Percentiles rank a stretch among this genome's conserved stretches.
Evolutionary conservation across 2,329 filamentous ascomycete genomes (phyloP).

Genomic region (Pseudogymnoascus sp.): DNA sequence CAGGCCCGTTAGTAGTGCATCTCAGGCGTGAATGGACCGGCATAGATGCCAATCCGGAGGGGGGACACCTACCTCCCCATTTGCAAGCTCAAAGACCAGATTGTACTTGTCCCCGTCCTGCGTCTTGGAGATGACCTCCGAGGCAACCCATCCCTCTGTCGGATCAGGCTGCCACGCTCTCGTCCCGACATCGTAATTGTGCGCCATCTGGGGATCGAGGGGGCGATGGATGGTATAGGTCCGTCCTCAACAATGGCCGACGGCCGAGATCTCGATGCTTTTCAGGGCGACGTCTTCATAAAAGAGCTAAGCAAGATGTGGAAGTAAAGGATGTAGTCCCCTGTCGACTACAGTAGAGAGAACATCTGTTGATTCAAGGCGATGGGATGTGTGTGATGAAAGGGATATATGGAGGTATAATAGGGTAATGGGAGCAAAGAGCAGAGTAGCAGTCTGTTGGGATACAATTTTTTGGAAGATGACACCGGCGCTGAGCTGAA

Average conservation of each 20-base stretch:
- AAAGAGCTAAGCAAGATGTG: background rate
- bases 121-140: constrained; percentile 81
- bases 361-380: constrained; percentile 7
- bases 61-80: constrained; percentile 66
- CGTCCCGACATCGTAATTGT: constrained; percentile 92
- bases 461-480: background rate
- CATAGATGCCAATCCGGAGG: background rate
- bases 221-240: constrained; percentile 3
- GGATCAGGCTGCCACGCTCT: constrained; percentile 96
- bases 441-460: background rate
- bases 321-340: constrained; percentile 4
- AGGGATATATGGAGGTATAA: background rate
- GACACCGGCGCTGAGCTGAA: background rate
- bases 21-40: constrained; percentile 17
- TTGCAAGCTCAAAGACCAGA: constrained; percentile 81
- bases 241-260: background rate
- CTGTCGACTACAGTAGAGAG: background rate
- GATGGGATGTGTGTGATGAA: background rate
- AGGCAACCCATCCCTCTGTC: constrained; percentile 94
- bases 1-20: constrained; percentile 17
- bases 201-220: constrained; percentile 56
- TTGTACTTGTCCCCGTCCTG: constrained; percentile 78
- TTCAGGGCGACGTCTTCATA: background rate
- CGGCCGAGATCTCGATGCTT: constrained; percentile 1
- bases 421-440: background rate